Conservation (phyloP, 768 basidiomycete species). For the Russula abietina region DNA sequence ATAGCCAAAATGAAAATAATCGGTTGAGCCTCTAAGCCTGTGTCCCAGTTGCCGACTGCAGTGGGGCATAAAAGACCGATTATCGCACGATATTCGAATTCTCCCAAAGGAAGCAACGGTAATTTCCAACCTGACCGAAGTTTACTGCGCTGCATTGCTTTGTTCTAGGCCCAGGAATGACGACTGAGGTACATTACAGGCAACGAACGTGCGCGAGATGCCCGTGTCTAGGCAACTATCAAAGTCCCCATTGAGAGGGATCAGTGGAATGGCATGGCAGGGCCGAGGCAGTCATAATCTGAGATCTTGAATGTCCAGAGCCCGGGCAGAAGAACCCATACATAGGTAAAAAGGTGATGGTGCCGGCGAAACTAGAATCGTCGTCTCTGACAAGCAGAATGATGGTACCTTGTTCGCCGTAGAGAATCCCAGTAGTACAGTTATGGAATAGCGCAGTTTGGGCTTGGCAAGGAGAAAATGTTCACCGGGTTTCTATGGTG, state of each 20-base stretch:
- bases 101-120: background rate
- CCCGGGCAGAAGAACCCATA: background rate
- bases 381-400: background rate
- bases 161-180: background rate
- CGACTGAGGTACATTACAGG: background rate
- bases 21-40: too few relatives aligned
- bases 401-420: background rate
- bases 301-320: background rate
- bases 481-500: background rate
- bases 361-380: background rate
- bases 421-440: background rate
- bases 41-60: too few relatives aligned
- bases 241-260: background rate
- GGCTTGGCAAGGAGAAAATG: background rate
- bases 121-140: background rate
- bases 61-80: background rate
- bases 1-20: too few relatives aligned
- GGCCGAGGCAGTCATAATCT: background rate
- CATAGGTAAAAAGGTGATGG: background rate
- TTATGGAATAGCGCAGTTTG: background rate
- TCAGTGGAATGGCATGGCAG: background rate
- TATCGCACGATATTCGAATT: background rate
- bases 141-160: background rate
- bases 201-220: background rate
- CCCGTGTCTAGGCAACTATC: background rate